Base-by-base conservation (phyloP, 2,329 filamentous ascomycete species). In the Balansia obtecta region DNA sequence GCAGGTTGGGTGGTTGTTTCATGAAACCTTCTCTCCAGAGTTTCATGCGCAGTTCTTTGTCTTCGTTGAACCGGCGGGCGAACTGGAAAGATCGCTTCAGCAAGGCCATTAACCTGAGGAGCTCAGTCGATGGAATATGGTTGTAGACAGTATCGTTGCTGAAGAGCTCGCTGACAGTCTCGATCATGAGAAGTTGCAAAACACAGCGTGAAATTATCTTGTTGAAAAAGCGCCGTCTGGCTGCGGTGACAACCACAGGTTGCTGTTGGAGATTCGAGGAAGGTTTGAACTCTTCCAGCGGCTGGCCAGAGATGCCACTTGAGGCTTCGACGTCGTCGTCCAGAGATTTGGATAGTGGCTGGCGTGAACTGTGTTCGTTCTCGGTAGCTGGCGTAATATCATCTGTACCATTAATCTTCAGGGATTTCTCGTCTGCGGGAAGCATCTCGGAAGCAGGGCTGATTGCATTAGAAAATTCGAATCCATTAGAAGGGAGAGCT, bases 171-270 rank as follows among this genome's bases (percentile, higher is more conserved):
- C 95, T 94, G 41, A 99, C 94, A 0, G 94, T 99, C 67, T 98
- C 94, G 59, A 98, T 98, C 89, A 98, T 98, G 56, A 99, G 81
- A 2, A 98, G 79, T 67, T 98, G 94, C 9, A 99, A 74, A 4
- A 98, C 94, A 64, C 93, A 99, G 57, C 94, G 91, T 13, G 91
- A 96, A 67, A 99, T 99, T 66, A 99, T 99, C 58, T 91, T 87
- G 70, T 98, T 98, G 76, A 98, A 98, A 73, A 96, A 96, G 48
- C 90, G 85, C 37, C 93, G 82, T 27, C 93, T 86, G 0, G 93
- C 89, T 2, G 89, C 88, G 1, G 93, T 97, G 5, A 99, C 91
- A 1, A 94, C 86, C 6, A 95, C 79, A 0, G 91, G 88, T 53
- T 94, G 88, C 65, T 93, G 88, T 64, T 94, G 89, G 13, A 89